Conservation (phyloP, 352 stramenopile species). For the Globisporangium parvum region DNA sequence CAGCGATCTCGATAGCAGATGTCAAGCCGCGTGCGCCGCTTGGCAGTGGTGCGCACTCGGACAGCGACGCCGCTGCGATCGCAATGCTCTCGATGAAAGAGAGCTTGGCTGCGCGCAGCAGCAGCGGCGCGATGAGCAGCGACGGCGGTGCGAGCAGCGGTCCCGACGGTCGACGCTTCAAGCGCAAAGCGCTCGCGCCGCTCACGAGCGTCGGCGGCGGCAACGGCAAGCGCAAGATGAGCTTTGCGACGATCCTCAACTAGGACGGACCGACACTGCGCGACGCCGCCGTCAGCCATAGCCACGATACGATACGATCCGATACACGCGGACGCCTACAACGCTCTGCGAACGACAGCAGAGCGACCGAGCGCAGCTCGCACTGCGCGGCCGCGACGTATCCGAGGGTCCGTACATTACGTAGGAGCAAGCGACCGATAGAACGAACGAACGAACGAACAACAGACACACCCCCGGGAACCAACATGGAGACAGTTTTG, state of each 20-base stretch:
- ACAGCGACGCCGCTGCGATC: conserved; percentile 68
- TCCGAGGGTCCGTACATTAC: too few species aligned
- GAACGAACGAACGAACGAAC: neutral
- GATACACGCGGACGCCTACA: neutral
- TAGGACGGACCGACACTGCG: conserved; percentile 19
- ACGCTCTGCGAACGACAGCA: neutral
- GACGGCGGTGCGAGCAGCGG: conserved; percentile 33
- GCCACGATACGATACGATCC: conserved; percentile 6
- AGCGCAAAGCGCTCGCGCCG: conserved; percentile 68
- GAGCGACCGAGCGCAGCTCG: neutral
- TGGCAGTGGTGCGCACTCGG: conserved; percentile 40
- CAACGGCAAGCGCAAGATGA: conserved; percentile 82
- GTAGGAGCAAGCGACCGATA: too few species aligned
- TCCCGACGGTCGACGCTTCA: conserved; percentile 28
- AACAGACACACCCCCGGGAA: too few species aligned
- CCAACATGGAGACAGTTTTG: too few species aligned
- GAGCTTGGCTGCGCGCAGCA: conserved; percentile 14
- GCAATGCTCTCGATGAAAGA: conserved; percentile 83
- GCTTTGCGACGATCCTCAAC: conserved; percentile 84
- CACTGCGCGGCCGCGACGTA: too few species aligned
- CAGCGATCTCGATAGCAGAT: neutral
- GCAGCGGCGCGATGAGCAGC: conserved; percentile 26
- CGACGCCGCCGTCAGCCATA: too few species aligned
- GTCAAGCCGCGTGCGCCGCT: neutral
- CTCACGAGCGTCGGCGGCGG: conserved; percentile 31